phyloP scores from a whole-genome alignment of 192 early-diverging fungal species.

The Haplosporangium gracile region DNA sequence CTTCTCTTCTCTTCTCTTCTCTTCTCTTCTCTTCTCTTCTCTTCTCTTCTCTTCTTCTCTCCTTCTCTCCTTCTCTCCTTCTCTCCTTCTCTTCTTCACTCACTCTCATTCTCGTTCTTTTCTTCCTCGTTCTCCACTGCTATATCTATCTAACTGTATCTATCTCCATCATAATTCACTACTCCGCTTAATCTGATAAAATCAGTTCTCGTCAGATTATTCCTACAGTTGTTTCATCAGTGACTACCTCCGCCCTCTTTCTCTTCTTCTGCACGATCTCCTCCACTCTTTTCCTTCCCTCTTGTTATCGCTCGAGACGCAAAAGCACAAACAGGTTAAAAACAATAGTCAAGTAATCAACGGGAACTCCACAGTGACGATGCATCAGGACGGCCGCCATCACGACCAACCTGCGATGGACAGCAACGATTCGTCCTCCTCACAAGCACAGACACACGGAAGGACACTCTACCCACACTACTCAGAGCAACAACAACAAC shows the following conservation, averaged over 20 bases:
- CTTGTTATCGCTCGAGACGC: neutral
- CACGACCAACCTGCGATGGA: neutral
- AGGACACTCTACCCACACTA: slow-evolving; percentile 18
- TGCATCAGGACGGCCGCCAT: neutral
- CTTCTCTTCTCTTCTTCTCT: slow-evolving; percentile 1
- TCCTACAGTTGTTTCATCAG: too few species aligned
- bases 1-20: neutral
- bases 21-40: neutral
- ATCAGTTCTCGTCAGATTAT: too few species aligned
- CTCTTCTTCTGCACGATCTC: neutral
- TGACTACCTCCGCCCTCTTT: too few species aligned
- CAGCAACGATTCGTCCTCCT: neutral
- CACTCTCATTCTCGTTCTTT: neutral
- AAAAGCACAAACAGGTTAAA: neutral
- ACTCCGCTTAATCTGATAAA: too few species aligned
- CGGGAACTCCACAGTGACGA: neutral
- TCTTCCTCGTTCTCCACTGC: neutral
- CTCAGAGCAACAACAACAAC: neutral
- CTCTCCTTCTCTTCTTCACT: slow-evolving; percentile 7
- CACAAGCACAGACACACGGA: neutral
- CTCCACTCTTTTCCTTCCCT: too few species aligned
- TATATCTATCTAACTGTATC: neutral
- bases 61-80: neutral
- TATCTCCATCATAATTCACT: neutral
- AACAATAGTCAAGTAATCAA: neutral